Conservation (phyloP, 208 protist genomes). For the Endotrypanum monterogeii region DNA sequence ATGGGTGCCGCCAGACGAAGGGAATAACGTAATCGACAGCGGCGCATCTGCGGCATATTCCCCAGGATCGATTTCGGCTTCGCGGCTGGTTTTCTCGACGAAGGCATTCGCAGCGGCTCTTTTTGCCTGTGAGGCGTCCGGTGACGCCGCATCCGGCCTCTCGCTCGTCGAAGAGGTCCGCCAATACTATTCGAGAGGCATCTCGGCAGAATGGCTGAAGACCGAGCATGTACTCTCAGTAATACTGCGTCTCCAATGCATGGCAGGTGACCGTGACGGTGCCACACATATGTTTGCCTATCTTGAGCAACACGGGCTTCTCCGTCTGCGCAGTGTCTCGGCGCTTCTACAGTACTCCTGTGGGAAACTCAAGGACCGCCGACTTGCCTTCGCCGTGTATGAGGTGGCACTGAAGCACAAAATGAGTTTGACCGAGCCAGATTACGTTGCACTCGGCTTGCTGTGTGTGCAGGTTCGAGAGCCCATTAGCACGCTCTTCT, state of each 20-base stretch:
- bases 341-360: constrained; percentile 64
- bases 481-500: constrained; percentile 47
- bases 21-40: not conserved
- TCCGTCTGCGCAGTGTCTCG: constrained; percentile 58
- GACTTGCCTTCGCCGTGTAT: constrained; percentile 48
- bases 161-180: constrained; percentile 50
- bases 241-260: constrained; percentile 66
- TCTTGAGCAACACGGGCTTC: constrained; percentile 42
- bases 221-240: constrained; percentile 70
- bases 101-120: constrained; percentile 50
- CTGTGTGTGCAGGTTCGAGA: constrained; percentile 49
- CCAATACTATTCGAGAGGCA: constrained; percentile 6
- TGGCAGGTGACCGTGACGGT: constrained; percentile 36
- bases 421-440: constrained; percentile 46
- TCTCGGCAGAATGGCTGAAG: constrained; percentile 27
- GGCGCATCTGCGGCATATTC: not conserved
- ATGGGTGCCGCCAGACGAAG: not conserved
- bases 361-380: constrained; percentile 7
- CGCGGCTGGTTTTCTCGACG: constrained; percentile 21
- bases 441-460: constrained; percentile 51
- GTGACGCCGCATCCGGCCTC: constrained; percentile 36
- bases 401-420: constrained; percentile 39
- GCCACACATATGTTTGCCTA: constrained; percentile 64
- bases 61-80: not conserved
- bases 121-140: constrained; percentile 45